Conservation (phyloP, 2,329 filamentous ascomycete genomes). For the Raffaelea albimanens region DNA sequence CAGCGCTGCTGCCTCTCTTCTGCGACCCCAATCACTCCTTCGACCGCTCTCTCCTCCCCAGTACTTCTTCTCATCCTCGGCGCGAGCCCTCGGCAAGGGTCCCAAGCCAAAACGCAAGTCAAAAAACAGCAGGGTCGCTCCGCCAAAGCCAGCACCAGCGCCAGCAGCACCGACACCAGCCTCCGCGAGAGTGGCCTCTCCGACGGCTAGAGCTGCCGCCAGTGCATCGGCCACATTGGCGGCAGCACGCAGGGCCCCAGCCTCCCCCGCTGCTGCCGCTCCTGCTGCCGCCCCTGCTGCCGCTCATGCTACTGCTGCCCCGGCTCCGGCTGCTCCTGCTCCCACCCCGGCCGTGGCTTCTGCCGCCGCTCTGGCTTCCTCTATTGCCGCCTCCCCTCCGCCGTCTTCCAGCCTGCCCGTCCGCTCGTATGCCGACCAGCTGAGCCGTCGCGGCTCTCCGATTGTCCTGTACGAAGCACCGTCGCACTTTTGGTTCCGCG, state of each 20-base stretch:
- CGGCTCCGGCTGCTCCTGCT: background rate
- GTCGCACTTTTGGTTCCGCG: conserved; percentile 53
- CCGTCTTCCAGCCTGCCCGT: background rate
- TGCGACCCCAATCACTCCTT: background rate
- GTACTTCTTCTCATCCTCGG: conserved; percentile 1
- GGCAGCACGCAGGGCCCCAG: background rate
- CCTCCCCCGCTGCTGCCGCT: background rate
- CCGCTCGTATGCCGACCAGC: conserved; percentile 38
- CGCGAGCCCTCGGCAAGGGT: no score
- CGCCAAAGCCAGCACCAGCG: no score
- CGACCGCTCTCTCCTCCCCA: background rate
- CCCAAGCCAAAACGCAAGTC: background rate
- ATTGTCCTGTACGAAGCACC: conserved; percentile 57
- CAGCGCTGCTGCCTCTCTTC: background rate
- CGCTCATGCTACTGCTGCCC: background rate
- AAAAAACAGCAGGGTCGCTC: no score
- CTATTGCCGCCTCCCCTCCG: background rate
- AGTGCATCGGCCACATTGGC: no score
- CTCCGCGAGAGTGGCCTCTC: no score
- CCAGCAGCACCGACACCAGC: no score
- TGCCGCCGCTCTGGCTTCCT: background rate
- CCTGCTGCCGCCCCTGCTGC: background rate
- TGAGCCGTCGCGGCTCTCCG: conserved; percentile 44
- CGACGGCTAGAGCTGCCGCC: no score
- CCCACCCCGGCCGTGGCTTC: background rate